These are phyloP conservation scores for Elaeis oleifera DNA, from an alignment of 202 grass and related monocot species.

Conservation along the genomic window DNA sequence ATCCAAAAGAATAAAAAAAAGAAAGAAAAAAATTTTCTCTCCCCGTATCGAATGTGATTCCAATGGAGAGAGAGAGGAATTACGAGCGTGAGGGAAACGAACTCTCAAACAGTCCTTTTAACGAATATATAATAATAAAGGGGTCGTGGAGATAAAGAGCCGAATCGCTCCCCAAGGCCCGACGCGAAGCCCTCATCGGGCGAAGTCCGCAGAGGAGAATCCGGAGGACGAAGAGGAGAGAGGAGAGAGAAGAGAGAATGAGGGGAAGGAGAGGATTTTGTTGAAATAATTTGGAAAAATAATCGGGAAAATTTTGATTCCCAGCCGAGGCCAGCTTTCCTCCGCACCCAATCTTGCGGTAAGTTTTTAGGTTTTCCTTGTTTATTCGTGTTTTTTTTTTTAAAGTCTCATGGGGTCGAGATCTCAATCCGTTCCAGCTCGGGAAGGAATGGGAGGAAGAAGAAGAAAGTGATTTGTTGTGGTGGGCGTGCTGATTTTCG, in stretches of 20 bases:
- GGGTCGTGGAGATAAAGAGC: not conserved
- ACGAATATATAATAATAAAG: too few species aligned
- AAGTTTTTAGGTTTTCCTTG: not conserved
- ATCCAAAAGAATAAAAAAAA: too few species aligned
- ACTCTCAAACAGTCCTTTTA: too few species aligned
- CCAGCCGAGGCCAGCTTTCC: not conserved
- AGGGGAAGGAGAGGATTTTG: not conserved
- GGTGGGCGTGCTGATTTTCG: not conserved
- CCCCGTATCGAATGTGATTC: too few species aligned
- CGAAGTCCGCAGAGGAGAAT: not conserved
- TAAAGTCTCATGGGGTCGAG: not conserved
- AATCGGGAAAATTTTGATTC: too few species aligned
- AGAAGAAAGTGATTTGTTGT: not conserved
- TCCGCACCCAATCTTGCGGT: slow-evolving; percentile 4
- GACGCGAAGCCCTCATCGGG: slow-evolving; percentile 16
- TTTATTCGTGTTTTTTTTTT: not conserved
- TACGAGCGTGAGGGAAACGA: too few species aligned
- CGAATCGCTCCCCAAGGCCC: slow-evolving; percentile 6
- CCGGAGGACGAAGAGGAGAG: not conserved
- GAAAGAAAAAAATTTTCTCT: too few species aligned
- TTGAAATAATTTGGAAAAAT: too few species aligned
- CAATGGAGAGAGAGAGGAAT: too few species aligned
- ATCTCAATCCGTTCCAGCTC: slow-evolving; percentile 9
- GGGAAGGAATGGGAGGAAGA: not conserved
- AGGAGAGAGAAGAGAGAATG: not conserved